phyloP scores from a whole-genome alignment of 345 rosid genomes.

The Mercurialis annua region DNA sequence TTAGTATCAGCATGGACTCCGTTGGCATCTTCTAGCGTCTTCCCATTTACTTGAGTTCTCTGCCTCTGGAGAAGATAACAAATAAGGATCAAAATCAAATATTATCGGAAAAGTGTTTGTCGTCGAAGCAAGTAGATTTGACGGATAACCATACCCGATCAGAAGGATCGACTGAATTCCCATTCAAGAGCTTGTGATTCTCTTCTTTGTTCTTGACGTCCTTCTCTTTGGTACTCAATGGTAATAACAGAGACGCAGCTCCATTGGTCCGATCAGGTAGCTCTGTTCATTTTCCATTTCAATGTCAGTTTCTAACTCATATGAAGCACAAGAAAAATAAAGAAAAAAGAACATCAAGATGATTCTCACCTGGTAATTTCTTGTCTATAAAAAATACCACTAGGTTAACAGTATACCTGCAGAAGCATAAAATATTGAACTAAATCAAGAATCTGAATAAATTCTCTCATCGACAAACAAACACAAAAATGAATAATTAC shows the following conservation, averaged over 20 bases:
- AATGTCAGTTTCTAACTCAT: conserved; percentile 17
- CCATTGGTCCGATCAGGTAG: conserved; percentile 68
- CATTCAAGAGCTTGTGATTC: conserved; percentile 91
- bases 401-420: conserved; percentile 93
- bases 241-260: conserved; percentile 52
- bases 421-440: conserved; percentile 1
- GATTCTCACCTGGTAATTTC: conserved; percentile 83
- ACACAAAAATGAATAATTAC: background rate
- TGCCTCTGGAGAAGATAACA: conserved; percentile 44
- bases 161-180: conserved; percentile 74
- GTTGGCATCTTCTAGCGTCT: conserved; percentile 66
- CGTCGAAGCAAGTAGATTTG: background rate
- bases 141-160: conserved; percentile 61
- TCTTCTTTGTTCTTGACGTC: conserved; percentile 78
- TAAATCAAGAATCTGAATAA: background rate
- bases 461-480: background rate
- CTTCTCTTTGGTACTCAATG: conserved; percentile 59
- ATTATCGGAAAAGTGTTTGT: background rate
- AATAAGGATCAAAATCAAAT: background rate
- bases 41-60: conserved; percentile 80
- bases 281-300: conserved; percentile 49
- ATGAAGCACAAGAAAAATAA: background rate
- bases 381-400: conserved; percentile 94
- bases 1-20: conserved; percentile 49
- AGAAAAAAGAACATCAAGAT: background rate